Evolutionary conservation across 2,329 filamentous ascomycete species (phyloP), one percentile per base, ranked within the genome.

Genomic region (Decorospora gaudefroyi): DNA sequence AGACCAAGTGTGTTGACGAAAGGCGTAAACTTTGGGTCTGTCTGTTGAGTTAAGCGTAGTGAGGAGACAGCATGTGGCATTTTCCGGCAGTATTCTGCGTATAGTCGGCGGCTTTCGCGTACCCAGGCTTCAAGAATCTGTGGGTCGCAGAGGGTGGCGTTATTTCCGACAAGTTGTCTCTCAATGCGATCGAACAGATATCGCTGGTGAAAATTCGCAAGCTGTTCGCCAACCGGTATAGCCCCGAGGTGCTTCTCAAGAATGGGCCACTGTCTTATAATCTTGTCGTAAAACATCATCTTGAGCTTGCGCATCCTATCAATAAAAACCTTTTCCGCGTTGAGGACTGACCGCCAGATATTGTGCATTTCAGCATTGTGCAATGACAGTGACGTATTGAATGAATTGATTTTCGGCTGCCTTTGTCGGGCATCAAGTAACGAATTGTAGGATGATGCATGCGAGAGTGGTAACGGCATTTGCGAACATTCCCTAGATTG

Each of bases 1-100:
- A 68, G 41, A 26, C 59, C 61, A 6, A 67, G 43, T 1, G 59
- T 60, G 11, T 53, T 57, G 25, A 67, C 42, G 23, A 62, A 66
- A 1, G 57, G 52, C 1, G 42, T 23, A 33, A 68, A 68, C 6
- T 55, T 63, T 1, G 42, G 15, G 29, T 66, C 61, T 17, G 29
- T 39, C 3, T 12, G 54, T 17, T 56, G 51, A 1, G 59, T 62
- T 11, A 55, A 46, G 15, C 53, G 54, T 10, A 68, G 30, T 5
- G 63, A 61, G 3, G 55, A 58, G 6, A 52, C 23, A 2, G 59
- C 55, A 33, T 62, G 61, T 10, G 64, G 64, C 33, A 64, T 41
- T 13, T 48, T 46, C 19, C 57, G 51, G 10, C 52, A 57, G 26
- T 65, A 67, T 21, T 61, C 54, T 12, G 48, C 50, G 21, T 62